Evolutionary conservation across 106 monocot species (phyloP), one percentile per base, ranked within the genome.

Genomic region (Phalaenopsis equestris): DNA sequence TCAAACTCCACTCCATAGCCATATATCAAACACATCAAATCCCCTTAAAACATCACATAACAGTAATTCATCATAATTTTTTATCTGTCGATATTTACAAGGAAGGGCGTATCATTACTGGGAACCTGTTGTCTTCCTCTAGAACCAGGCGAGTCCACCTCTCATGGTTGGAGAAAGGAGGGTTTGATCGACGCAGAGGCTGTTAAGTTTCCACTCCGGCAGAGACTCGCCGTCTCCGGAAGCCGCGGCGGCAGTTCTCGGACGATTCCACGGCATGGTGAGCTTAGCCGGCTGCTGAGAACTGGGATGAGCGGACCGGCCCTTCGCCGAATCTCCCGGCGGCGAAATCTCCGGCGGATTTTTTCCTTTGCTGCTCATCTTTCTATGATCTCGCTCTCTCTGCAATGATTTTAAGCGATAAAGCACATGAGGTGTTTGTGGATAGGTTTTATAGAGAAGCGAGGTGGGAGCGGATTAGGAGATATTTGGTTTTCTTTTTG

Each of bases 181-280:
- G 37, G 70, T 23, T 48, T 74, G 36, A 21, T 88, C 88, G 21
- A 79, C 2, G 81, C 83, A 85, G 73, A 88, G 80, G 80, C 80
- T 74, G 15, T 82, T 10, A 77, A 88, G 85, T 73, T 88, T 88
- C 88, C 88, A 88, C 81, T 81, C 88, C 15, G 88, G 88, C 80
- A 86, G 45, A 21, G 79, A 41, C 38, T 78, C 84, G 41, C 76
- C 49, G 19, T 76, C 49, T 14, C 74, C 42, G 72, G 72, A 1
- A 18, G 18, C 14, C 43, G 74, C 43, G 42, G 1, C 4, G 75
- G 23, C 8, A 12, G 14, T 8, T 9, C 23, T 47, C 74, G 74
- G 74, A 6, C 74, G 16, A 30, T 76, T 76, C 49, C 76, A 49
- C 23, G 21, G 76, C 49, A 76, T 76, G 41, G 12, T 8, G 17